phyloP scores from a whole-genome alignment of 2,329 filamentous ascomycete species.

The Malbranchea zuffiana region DNA sequence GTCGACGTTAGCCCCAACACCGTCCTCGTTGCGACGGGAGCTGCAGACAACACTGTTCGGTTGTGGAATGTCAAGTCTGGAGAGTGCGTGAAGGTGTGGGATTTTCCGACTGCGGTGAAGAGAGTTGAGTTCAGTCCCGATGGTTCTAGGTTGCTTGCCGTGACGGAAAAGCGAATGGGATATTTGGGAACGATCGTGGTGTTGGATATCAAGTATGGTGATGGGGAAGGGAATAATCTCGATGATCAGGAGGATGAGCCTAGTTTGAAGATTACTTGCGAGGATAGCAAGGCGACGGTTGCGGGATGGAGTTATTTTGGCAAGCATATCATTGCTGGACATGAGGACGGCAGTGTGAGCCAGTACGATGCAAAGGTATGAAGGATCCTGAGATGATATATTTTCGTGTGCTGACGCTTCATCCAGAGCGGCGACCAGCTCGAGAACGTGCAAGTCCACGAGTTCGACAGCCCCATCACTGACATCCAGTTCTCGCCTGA shows the following conservation, averaged over 20 bases:
- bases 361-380: constrained; percentile 79
- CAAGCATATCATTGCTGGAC: constrained; percentile 94
- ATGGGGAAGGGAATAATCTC: constrained; percentile 40
- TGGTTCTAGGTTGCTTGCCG: constrained; percentile 76
- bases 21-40: constrained; percentile 84
- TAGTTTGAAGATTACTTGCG: constrained; percentile 76
- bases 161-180: constrained; percentile 98
- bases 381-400: no score
- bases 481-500: constrained; percentile 92
- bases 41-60: constrained; percentile 95
- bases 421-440: constrained; percentile 64
- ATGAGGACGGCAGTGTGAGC: constrained; percentile 90
- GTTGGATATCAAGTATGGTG: constrained; percentile 75
- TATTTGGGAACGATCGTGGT: constrained; percentile 90
- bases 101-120: constrained; percentile 95
- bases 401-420: not conserved
- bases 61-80: constrained; percentile 94
- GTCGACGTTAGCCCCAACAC: constrained; percentile 91
- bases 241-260: constrained; percentile 79
- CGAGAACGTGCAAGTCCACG: constrained; percentile 73
- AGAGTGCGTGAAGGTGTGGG: constrained; percentile 91
- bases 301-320: constrained; percentile 90
- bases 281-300: constrained; percentile 93
- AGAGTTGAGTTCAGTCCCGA: constrained; percentile 95
- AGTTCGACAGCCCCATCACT: constrained; percentile 70